These are phyloP conservation scores for Alternaria novae-zelandiae DNA, from an alignment of 2,329 filamentous ascomycete genomes.

Conservation along the genomic window DNA sequence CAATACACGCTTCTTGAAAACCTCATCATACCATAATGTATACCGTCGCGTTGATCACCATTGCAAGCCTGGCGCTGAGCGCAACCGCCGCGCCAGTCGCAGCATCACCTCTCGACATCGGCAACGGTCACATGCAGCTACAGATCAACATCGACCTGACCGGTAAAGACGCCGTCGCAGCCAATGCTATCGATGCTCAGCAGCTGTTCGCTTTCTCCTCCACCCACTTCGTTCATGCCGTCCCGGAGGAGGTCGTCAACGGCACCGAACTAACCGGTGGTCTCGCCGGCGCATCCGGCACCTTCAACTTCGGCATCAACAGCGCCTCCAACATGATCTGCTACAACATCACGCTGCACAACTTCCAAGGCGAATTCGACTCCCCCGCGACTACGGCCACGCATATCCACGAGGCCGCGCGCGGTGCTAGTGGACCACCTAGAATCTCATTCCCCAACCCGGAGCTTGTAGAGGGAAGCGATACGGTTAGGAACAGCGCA, in stretches of 20 bases:
- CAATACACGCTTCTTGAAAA: not conserved
- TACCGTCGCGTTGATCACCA: slow-evolving; percentile 11
- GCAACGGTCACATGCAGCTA: slow-evolving; percentile 19
- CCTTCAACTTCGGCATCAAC: slow-evolving; percentile 63
- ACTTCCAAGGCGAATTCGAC: slow-evolving; percentile 59
- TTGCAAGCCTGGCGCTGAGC: slow-evolving; percentile 19
- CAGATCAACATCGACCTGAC: slow-evolving; percentile 30
- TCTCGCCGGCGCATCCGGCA: slow-evolving; percentile 53
- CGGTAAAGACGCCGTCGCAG: slow-evolving; percentile 3
- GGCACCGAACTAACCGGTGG: slow-evolving; percentile 52
- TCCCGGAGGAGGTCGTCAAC: slow-evolving; percentile 60
- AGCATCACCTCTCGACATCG: slow-evolving; percentile 7
- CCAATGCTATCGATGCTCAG: slow-evolving; percentile 9
- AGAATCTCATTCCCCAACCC: slow-evolving; percentile 46
- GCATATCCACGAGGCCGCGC: slow-evolving; percentile 61
- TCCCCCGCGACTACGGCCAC: slow-evolving; percentile 62
- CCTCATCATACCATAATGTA: slow-evolving; percentile 22
- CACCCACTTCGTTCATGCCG: slow-evolving; percentile 56
- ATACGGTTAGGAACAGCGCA: slow-evolving; percentile 25
- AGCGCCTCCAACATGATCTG: slow-evolving; percentile 51
- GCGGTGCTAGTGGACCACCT: slow-evolving; percentile 58
- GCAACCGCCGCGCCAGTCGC: slow-evolving; percentile 18
- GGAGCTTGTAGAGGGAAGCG: slow-evolving; percentile 17
- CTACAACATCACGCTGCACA: slow-evolving; percentile 59
- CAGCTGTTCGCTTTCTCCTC: slow-evolving; percentile 55